Evolutionary conservation across 2,329 filamentous ascomycete species (phyloP), one percentile per base, ranked within the genome.

Genomic region (Tolypocladium pustulatum): DNA sequence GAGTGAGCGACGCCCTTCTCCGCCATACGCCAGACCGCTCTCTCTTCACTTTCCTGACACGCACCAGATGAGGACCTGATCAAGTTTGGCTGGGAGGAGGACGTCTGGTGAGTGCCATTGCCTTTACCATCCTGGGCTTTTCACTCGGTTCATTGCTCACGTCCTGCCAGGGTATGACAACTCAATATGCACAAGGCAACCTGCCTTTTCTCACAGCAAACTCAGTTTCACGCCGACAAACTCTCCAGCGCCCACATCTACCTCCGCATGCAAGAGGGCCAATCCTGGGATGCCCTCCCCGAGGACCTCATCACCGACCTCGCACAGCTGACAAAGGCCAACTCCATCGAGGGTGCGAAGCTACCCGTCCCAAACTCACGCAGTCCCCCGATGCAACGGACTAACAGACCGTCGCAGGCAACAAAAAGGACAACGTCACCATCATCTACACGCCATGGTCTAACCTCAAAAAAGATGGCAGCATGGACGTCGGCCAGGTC

Each of bases 361-460:
- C 32, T 10, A 3, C n/a, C 27, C 36, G 8, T 22, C n/a, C 22
- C 22, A n/a, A 2, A 4, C 37, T 17, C 22, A 15, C 13, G 9
- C 13, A 15, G 20, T 38, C 25, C 7, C 32, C 8, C 37, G 20
- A 40, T 1, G 0, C 36, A 17, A 15, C 53, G 60, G 15, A n/a
- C 58, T 15, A 0, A 15, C 0, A 8, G 36, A n/a, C 53, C n/a
- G 2, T 30, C 20, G 20, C 7, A 92, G 89, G 94, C 63, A 99
- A 99, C 79, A 99, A 99, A 76, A 97, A 97, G 74, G 93, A 97
- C 73, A 97, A 97, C 74, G 80, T 99, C 67, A 96, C 91, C 20
- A 74, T 99, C 69, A 95, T 99, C 69, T 99, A 99, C 77, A 99
- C 94, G 5, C 94, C 94, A 8, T 97, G 94, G 91, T 89, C 90